Evolutionary conservation across 176 grass and related monocot genomes (phyloP), one percentile per base, ranked within the genome.

Genomic region (Musa itinerans): DNA sequence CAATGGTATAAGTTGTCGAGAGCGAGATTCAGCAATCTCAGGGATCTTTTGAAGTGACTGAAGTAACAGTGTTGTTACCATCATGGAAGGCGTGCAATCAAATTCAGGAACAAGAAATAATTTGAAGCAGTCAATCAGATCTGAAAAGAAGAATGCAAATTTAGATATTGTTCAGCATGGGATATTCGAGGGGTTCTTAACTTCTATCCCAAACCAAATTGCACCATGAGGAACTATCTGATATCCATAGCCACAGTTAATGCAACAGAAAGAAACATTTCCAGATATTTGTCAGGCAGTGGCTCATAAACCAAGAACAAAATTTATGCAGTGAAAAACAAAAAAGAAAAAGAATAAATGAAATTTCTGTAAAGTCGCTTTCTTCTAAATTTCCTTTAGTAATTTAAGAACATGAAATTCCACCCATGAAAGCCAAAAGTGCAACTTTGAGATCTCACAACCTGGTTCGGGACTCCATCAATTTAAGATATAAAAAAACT

Each of bases 1-100:
- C 67, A 97, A 76, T 50, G 94, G 90, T 75, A 97, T 61, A 83
- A 97, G 83, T 58, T 97, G 88, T 54, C 88, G 90, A 72, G 94
- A 97, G 53, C 80, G 82, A 81, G 94, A 93, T 78, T 97, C 82
- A 52, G 88, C 87, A 90, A 97, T 80, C 78, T 97, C 88, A 78
- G 94, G 80, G 64, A 90, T 89, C 82, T 88, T 97, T 78, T 91
- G 94, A 76, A 93, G 86, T 23, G 85, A 84, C 65, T 87, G 85
- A 85, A 97, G 87, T 66, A 97, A 89, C 48, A 87, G 81, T 69
- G 82, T 72, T 20, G 64, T 75, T 8, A 97, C 69, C 13, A 86
- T 91, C 81, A 81, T 74, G 73, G 24, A 69, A 52, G 94, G 90
- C 27, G 90, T 97, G 58, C 80, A 88, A 85, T 93, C 94, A 50